Evolutionary conservation across 1,284 basidiomycete species (phyloP), one percentile per base, ranked within the genome.

Genomic region (Cystobasidiaceae sp.): DNA sequence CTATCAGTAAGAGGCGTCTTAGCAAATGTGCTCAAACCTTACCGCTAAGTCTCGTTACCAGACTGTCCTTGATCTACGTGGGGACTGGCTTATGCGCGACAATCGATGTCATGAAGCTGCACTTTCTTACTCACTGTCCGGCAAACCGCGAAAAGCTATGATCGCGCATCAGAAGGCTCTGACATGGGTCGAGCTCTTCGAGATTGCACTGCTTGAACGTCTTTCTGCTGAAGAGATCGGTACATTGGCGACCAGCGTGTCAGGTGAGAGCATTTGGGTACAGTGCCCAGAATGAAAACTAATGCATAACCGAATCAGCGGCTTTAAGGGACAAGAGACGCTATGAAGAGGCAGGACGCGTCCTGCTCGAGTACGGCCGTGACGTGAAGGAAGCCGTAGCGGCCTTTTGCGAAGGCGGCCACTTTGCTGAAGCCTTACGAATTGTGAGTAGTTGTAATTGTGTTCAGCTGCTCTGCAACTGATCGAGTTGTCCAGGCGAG

Each of bases 171-270:
- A 94, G 75, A 87, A 86, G 65, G 88, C 88, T 0, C 79, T 92
- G 27, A 84, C 88, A 45, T 97, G 93, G 93, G 85, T 88, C 71
- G 90, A 93, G 71, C 80, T 93, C 0, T 94, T 97, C 75, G 85
- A 88, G n/a, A 78, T 94, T 19, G 88, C 88, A 1, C 71, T 83
- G 33, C 71, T 74, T 46, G 44, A 65, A 39, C 71, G 69, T 78
- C 79, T 69, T 76, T 79, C 79, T 0, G 75, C 78, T 15, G 84
- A 86, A 13, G 84, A 85, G 30, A 73, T 90, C 15, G 75, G 79
- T 19, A 82, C 82, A 27, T 67, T 77, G 17, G 77, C 76, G 0
- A 67, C 69, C 17, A 64, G 67, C 17, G 62, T 76, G 1, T 70
- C 75, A 0, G 72, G 72, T 68, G 43, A 21, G 50, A 37, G 9